phyloP scores from a whole-genome alignment of 768 basidiomycete species.

The Collybia mongolica region DNA sequence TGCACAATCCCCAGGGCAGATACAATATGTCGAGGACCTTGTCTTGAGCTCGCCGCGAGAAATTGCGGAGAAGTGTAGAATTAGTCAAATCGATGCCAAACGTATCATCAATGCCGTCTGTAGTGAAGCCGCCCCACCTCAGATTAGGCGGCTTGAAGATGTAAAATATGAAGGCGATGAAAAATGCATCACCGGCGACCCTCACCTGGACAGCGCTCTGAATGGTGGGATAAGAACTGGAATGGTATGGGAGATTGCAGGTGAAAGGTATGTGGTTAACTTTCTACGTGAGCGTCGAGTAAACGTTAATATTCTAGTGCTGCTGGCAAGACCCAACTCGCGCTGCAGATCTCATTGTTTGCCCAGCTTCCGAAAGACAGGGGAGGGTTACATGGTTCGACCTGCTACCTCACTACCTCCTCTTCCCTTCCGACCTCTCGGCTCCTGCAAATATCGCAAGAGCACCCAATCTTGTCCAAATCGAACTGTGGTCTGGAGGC shows the following conservation, averaged over 20 bases:
- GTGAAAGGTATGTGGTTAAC: conserved; percentile 68
- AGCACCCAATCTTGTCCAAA: conserved; percentile 45
- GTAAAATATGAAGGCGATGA: conserved; percentile 35
- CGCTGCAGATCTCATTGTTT: conserved; percentile 76
- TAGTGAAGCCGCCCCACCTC: conserved; percentile 33
- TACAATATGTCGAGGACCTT: conserved; percentile 47
- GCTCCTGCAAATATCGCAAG: conserved; percentile 61
- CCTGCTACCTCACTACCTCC: conserved; percentile 79
- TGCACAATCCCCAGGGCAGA: conserved; percentile 36
- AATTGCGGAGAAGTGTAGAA: conserved; percentile 54
- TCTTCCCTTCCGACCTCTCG: conserved; percentile 66
- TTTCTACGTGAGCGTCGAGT: not conserved
- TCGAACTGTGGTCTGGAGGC: conserved; percentile 47
- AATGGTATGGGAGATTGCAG: conserved; percentile 84
- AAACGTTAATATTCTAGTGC: conserved; percentile 50
- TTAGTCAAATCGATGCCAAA: conserved; percentile 47
- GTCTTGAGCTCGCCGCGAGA: conserved; percentile 48
- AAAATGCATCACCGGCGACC: conserved; percentile 74
- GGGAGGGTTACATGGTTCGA: conserved; percentile 63
- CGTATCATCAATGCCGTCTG: conserved; percentile 51
- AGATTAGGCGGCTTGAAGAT: conserved; percentile 39
- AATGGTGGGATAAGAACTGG: conserved; percentile 81
- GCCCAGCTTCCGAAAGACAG: conserved; percentile 65
- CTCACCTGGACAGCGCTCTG: conserved; percentile 60
- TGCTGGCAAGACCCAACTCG: conserved; percentile 93